phyloP scores from a whole-genome alignment of 2,329 filamentous ascomycete genomes.

The Microdochium trichocladiopsis region DNA sequence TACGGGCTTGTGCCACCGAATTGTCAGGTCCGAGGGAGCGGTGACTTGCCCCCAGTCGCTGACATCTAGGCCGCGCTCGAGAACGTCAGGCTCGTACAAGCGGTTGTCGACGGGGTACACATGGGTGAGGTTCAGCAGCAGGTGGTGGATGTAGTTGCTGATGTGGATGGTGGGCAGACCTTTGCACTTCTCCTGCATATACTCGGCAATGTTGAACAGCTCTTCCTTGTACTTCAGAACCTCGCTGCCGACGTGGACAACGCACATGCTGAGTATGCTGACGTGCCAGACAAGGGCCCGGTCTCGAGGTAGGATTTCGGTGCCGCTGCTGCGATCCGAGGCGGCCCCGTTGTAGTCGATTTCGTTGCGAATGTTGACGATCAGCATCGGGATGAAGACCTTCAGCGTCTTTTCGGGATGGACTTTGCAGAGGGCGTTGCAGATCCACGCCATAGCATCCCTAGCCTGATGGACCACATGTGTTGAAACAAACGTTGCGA shows the following conservation, averaged over 20 bases:
- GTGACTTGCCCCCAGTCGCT: constrained; percentile 80
- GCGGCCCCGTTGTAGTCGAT: constrained; percentile 96
- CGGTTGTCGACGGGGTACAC: constrained; percentile 89
- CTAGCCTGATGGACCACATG: constrained; percentile 96
- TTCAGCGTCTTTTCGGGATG: constrained; percentile 90
- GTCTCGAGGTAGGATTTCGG: constrained; percentile 88
- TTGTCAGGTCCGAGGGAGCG: constrained; percentile 66
- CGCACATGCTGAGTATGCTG: constrained; percentile 95
- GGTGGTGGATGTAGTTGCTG: constrained; percentile 95
- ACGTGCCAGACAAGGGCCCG: constrained; percentile 93
- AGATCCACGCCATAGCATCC: constrained; percentile 98
- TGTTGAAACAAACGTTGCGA: constrained; percentile 82
- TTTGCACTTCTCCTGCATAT: constrained; percentile 94
- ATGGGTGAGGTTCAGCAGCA: constrained; percentile 87
- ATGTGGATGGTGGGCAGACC: constrained; percentile 93
- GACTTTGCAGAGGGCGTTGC: constrained; percentile 92
- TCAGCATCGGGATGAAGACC: constrained; percentile 82
- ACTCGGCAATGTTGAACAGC: constrained; percentile 82
- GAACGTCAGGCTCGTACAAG: constrained; percentile 73
- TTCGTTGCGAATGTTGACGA: constrained; percentile 88
- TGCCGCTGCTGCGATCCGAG: constrained; percentile 87
- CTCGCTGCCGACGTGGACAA: constrained; percentile 88
- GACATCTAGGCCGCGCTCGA: constrained; percentile 65
- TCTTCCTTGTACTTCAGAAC: constrained; percentile 85
- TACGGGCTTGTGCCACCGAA: constrained; percentile 86